phyloP scores from a whole-genome alignment of 257 asterid genomes.

The Solanum gracilifrons region DNA sequence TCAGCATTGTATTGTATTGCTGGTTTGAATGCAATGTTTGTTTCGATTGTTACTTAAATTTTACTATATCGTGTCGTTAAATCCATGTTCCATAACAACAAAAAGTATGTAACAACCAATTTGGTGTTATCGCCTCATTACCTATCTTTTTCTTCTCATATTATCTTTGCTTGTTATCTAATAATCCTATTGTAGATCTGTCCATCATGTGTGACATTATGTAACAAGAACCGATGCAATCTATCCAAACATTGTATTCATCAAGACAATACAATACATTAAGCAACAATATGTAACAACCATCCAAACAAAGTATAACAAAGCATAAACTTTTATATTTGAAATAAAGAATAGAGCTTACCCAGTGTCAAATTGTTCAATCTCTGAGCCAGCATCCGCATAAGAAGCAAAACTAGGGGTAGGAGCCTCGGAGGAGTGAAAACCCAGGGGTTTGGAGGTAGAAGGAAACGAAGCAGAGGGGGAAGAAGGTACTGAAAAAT shows the following conservation, averaged over 20 bases:
- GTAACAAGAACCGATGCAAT: neutral
- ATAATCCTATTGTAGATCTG: neutral
- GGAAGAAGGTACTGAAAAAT: constrained; percentile 50
- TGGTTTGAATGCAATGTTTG: neutral
- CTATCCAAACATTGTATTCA: neutral
- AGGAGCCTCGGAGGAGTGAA: constrained; percentile 1
- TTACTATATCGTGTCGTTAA: neutral
- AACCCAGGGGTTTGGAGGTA: neutral
- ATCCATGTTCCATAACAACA: neutral
- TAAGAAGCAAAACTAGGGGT: constrained; percentile 8
- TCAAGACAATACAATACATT: neutral
- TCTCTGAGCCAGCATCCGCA: neutral
- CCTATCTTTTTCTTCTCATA: neutral
- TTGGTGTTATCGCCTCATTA: neutral
- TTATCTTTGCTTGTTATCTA: neutral
- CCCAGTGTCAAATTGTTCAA: neutral
- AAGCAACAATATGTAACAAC: neutral
- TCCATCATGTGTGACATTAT: neutral
- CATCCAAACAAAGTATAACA: neutral
- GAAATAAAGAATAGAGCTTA: neutral
- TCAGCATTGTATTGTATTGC: neutral
- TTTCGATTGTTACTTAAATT: neutral
- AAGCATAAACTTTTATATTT: neutral
- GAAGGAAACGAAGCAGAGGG: constrained; percentile 25
- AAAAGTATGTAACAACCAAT: neutral